Base-by-base conservation (phyloP, 1,284 basidiomycete genomes). In the Butyriboletus appendiculatus region DNA sequence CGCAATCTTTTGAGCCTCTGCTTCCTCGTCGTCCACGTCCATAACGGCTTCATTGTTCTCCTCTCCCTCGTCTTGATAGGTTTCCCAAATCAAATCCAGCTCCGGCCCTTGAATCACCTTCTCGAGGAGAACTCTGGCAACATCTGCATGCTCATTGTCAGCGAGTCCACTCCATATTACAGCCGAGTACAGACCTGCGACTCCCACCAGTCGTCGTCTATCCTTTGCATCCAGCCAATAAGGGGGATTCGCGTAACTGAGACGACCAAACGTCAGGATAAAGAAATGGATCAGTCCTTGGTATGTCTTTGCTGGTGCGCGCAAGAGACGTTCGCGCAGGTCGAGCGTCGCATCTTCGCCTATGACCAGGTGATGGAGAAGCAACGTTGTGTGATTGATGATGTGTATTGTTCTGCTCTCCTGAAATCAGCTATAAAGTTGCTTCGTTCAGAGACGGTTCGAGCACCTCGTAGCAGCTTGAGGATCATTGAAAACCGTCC, bases 271-370 rank as follows among this genome's bases (percentile, higher is more conserved):
- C 5, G 85, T 82, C 10, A 91, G 82, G 34, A 87, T 82, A 63
- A 92, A 92, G 61, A 86, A 77, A 62, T 94, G 86, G n/a, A 77
- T 77, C n/a, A 90, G 68, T 20, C 86, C 86, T 59, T 81, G 85
- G 68, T 88, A 90, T 43, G 74, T 72, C 30, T 79, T 76, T 45
- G 73, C 70, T 8, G 76, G 75, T 9, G 81, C 77, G 34, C 75
- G 71, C 50, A 81, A 76, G 30, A 90, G 75, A 64, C 81, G 81
- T 34, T 79, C 74, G 22, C 80, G 77, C 44, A 90, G 68, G 62
- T 81, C 78, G 45, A 79, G 67, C 12, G 69, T 66, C 28, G 77
- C 71, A 24, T 77, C 74, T 39, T 72, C 66, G 40, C 73, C 73
- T 54, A 82, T 79, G 34, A 87, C 76, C 8, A 91, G 70, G 56